Conservation (phyloP, 2,329 filamentous ascomycete genomes). For the Calonectria pteridis region DNA sequence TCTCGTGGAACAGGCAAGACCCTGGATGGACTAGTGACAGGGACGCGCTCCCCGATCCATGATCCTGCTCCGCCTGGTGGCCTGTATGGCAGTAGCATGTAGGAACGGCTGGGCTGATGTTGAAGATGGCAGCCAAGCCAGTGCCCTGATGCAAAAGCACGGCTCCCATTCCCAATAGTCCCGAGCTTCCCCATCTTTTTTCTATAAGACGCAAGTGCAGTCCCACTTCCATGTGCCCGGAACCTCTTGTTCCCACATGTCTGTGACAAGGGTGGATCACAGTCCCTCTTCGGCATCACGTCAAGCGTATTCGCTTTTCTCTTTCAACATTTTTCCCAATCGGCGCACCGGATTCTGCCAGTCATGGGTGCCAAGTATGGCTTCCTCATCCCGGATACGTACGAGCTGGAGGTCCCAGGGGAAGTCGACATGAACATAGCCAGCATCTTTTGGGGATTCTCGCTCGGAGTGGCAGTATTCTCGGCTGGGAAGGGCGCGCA, state of each 20-base stretch:
- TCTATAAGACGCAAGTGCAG: constrained; percentile 5
- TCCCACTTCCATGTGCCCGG: not conserved
- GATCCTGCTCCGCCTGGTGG: not conserved
- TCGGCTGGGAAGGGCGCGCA: constrained; percentile 18
- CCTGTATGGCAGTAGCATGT: not conserved
- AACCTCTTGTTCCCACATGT: not conserved
- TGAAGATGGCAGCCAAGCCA: not conserved
- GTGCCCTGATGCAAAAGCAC: not conserved
- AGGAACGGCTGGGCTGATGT: not conserved
- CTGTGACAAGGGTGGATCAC: not conserved
- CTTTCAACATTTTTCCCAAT: not conserved
- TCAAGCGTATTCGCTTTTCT: not conserved
- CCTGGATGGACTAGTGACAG: not conserved
- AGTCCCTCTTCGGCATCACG: not conserved
- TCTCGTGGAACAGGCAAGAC: not conserved
- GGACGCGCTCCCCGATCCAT: not conserved
- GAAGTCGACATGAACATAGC: constrained; percentile 39
- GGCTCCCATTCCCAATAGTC: not conserved
- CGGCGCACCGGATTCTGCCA: not conserved
- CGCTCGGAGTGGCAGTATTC: constrained; percentile 34
- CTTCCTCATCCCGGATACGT: constrained; percentile 39
- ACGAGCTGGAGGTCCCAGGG: constrained; percentile 35
- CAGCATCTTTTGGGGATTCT: constrained; percentile 44
- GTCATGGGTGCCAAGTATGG: constrained; percentile 35
- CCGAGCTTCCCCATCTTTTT: not conserved